Evolutionary conservation across 352 stramenopile species (phyloP), one percentile per base, ranked within the genome.

Genomic region (Blastocystis sp.): DNA sequence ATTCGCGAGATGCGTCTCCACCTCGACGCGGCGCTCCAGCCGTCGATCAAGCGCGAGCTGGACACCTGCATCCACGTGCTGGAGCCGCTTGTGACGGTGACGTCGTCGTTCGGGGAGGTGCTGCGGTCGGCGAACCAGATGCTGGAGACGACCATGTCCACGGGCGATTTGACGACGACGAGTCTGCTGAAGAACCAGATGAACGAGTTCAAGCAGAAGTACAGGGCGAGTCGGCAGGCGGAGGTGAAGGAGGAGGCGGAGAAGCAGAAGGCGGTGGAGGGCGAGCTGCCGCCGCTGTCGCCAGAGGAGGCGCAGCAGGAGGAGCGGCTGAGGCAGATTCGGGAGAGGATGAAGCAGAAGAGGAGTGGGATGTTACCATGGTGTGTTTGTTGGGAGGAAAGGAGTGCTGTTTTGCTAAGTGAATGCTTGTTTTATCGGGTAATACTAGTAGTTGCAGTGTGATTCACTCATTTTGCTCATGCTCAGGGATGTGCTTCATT

Each of bases 111-210:
- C 48, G 74, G 45, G 19, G 74, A 69, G 48, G 56, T 84, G 23
- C 60, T 84, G 4, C 74, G 74, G 23, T 84, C 74, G 23, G 74
- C 56, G 7, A 84, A 66, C 69, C 74, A 84, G 61, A 67, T 84
- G 74, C 34, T 84, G 66, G 66, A 21, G 21, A 28, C 40, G 17
- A 3, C 40, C 45, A 17, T 48, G 45, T 21, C 21, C 38, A 77
- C 23, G 21, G 23, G 41, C 14, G 66, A 77, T 3, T n/a, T 59
- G 21, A 19, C 41, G 41, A 48, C 66, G 41, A 77, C 66, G 45
- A n/a, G 40, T 23, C 21, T 34, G 5, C 66, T 77, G 21, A 40
- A 23, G 38, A 77, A 60, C 53, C 66, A 77, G 41, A 41, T 77
- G 45, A 43, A 48, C 21, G n/a, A n/a, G 66, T 56, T 77, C 28